These are phyloP conservation scores for Mortierella sp. DNA, from an alignment of 371 early-diverging fungal species.

Conservation along the genomic window DNA sequence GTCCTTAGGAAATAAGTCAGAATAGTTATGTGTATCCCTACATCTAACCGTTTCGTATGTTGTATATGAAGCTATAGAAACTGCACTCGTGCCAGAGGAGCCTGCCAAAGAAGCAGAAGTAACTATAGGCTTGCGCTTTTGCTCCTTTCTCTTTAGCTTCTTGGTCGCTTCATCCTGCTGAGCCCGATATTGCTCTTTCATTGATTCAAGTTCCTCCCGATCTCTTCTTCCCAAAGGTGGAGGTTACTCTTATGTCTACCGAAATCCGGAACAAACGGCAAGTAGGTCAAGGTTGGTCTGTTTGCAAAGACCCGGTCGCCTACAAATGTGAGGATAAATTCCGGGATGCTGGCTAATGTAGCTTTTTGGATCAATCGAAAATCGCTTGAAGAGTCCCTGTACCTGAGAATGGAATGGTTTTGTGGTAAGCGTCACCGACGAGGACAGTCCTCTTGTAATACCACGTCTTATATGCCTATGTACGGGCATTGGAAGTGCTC, in stretches of 20 bases:
- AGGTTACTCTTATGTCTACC: constrained; percentile 30
- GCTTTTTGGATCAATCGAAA: constrained; percentile 38
- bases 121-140: neutral
- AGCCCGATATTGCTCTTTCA: neutral
- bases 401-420: constrained; percentile 35
- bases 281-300: constrained; percentile 28
- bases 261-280: constrained; percentile 30
- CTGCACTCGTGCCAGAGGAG: neutral
- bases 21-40: neutral
- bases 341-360: constrained; percentile 24
- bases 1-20: constrained; percentile 10
- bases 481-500: neutral
- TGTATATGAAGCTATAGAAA: neutral
- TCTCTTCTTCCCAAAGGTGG: constrained; percentile 30
- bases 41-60: neutral
- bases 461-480: constrained; percentile 46
- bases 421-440: constrained; percentile 52
- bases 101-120: neutral
- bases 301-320: constrained; percentile 35
- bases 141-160: neutral
- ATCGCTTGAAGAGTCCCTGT: constrained; percentile 35
- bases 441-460: constrained; percentile 39
- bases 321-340: constrained; percentile 8
- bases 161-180: neutral
- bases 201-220: constrained; percentile 30